Percentiles rank a stretch among this genome's conserved stretches.
These are phyloP conservation scores for Aspergillus novoparasiticus DNA, from an alignment of 2,329 filamentous ascomycete species.

Conservation along the genomic window DNA sequence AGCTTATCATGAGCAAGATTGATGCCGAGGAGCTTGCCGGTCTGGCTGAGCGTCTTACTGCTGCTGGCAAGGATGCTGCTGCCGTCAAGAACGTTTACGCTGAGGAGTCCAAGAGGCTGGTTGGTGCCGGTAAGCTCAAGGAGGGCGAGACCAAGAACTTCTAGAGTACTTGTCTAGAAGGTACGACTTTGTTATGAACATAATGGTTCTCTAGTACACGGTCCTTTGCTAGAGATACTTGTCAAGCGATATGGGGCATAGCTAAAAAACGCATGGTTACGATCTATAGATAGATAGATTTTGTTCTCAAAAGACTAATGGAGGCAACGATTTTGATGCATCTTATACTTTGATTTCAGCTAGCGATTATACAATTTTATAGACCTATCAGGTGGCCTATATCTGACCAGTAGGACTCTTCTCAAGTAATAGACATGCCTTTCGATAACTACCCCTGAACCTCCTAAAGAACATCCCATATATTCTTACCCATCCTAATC, in stretches of 20 bases:
- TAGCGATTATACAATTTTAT: neutral
- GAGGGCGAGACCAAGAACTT: constrained; percentile 73
- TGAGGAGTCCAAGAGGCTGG: constrained; percentile 75
- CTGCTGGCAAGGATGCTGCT: constrained; percentile 72
- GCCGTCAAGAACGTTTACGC: constrained; percentile 86
- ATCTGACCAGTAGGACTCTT: too few species aligned
- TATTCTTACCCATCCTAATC: neutral
- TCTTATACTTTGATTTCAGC: neutral
- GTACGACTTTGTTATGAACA: neutral
- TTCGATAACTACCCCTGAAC: neutral
- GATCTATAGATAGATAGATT: constrained; percentile 19
- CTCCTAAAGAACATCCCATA: neutral
- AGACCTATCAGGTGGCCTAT: too few species aligned
- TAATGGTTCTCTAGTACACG: neutral
- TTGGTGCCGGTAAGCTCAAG: constrained; percentile 82
- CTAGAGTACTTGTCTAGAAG: neutral
- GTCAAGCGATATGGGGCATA: neutral
- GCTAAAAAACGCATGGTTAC: constrained; percentile 4
- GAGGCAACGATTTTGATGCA: constrained; percentile 15
- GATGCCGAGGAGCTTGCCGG: constrained; percentile 87
- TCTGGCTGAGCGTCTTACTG: constrained; percentile 77
- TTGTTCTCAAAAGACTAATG: constrained; percentile 11
- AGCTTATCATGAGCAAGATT: constrained; percentile 82
- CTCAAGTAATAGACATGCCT: too few species aligned
- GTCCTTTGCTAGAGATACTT: neutral